Percentiles rank a stretch among this genome's conserved stretches.
phyloP scores from a whole-genome alignment of 176 grass and related monocot genomes.

The Poa pratensis region DNA sequence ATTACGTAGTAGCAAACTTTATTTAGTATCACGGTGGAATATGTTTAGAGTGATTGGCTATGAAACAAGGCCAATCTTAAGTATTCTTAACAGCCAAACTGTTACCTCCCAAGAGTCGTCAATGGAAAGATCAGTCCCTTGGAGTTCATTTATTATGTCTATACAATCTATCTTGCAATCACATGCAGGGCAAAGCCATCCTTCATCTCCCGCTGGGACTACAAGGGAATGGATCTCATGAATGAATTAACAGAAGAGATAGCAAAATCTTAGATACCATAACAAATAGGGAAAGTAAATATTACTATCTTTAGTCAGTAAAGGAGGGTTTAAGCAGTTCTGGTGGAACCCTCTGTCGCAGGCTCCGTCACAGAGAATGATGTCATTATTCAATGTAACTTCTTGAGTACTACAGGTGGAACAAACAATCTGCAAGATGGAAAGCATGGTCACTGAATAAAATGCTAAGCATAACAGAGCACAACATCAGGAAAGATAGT shows the following conservation, averaged over 20 bases:
- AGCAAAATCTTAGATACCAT: slow-evolving; percentile 8
- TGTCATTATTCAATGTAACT: slow-evolving; percentile 69
- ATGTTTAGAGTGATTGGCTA: neutral
- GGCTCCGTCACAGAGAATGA: slow-evolving; percentile 88
- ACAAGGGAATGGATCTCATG: slow-evolving; percentile 48
- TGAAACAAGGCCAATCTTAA: neutral
- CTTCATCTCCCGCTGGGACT: slow-evolving; percentile 90
- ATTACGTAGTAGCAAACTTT: slow-evolving; percentile 34
- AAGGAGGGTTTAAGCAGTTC: slow-evolving; percentile 89
- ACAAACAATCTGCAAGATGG: slow-evolving; percentile 83
- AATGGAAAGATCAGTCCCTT: slow-evolving; percentile 71
- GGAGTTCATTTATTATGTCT: slow-evolving; percentile 77
- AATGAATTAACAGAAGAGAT: slow-evolving; percentile 34
- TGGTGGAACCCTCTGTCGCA: slow-evolving; percentile 92
- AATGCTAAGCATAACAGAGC: neutral
- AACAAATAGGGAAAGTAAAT: slow-evolving; percentile 32
- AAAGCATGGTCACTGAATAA: slow-evolving; percentile 12
- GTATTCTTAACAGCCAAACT: slow-evolving; percentile 1
- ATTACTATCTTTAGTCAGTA: slow-evolving; percentile 86
- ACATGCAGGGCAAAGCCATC: slow-evolving; percentile 92
- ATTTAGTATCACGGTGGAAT: slow-evolving; percentile 18
- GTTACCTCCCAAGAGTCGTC: slow-evolving; percentile 86
- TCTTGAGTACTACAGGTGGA: slow-evolving; percentile 66
- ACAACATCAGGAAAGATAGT: slow-evolving; percentile 31
- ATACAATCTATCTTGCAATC: slow-evolving; percentile 94